phyloP scores from a whole-genome alignment of 1,139 yeast species.

The Suhomyces bokatorum region DNA sequence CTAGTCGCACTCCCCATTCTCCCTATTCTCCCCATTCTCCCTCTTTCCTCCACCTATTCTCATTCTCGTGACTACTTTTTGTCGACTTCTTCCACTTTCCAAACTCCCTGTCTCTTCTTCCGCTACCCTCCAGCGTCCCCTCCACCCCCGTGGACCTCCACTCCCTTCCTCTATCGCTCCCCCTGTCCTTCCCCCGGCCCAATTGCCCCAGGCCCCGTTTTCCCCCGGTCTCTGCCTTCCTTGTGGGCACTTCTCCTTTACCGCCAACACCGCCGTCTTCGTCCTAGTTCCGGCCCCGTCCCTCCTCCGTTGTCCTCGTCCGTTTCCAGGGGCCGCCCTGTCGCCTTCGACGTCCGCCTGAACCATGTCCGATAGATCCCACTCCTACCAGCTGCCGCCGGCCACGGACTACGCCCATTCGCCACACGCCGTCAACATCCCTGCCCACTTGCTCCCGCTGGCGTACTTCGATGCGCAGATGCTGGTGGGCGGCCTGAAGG shows the following conservation, averaged over 20 bases:
- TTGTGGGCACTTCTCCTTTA: no score
- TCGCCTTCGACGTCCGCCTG: background rate
- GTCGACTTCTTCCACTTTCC: background rate
- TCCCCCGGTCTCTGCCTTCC: no score
- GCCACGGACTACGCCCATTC: constrained; percentile 6
- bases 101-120: background rate
- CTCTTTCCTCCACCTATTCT: background rate
- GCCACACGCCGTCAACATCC: constrained; percentile 23
- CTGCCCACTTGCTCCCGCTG: constrained; percentile 40
- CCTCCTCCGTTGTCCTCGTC: background rate
- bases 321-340: background rate
- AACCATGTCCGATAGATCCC: constrained; percentile 6
- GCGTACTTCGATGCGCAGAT: constrained; percentile 21
- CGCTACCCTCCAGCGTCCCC: background rate
- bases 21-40: background rate
- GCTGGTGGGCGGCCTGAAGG: constrained; percentile 7
- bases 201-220: background rate
- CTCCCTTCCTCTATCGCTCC: background rate
- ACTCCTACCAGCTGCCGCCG: constrained; percentile 4
- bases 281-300: background rate
- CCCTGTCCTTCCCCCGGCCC: background rate
- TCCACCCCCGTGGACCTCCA: constrained; percentile 1
- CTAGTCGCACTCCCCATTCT: background rate
- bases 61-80: background rate
- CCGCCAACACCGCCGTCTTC: no score